These are phyloP conservation scores for Zancudomyces culisetae DNA, from an alignment of 371 early-diverging fungal genomes.

Conservation along the genomic window DNA sequence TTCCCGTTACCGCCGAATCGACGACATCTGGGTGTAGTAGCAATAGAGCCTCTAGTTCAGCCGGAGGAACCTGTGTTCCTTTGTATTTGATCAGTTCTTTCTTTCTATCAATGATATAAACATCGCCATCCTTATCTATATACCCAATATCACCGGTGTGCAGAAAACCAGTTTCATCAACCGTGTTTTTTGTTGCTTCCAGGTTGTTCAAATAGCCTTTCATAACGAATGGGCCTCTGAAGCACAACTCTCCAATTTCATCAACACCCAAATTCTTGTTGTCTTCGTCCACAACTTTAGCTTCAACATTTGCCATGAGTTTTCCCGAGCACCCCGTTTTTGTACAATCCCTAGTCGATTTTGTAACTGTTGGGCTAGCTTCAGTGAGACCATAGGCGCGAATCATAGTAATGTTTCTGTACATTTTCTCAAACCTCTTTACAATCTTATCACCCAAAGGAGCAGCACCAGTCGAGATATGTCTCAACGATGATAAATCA, in stretches of 20 bases:
- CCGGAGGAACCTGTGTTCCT: slow-evolving; percentile 56
- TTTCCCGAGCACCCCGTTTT: slow-evolving; percentile 41
- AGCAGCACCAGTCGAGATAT: slow-evolving; percentile 61
- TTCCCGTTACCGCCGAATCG: slow-evolving; percentile 62
- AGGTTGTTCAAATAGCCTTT: slow-evolving; percentile 67
- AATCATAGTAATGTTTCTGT: slow-evolving; percentile 7
- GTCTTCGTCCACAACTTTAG: slow-evolving; percentile 45
- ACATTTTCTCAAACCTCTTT: slow-evolving; percentile 2
- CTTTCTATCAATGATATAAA: slow-evolving; percentile 37
- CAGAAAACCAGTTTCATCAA: slow-evolving; percentile 81
- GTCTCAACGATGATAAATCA: slow-evolving; percentile 39
- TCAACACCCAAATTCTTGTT: slow-evolving; percentile 28
- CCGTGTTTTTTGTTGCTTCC: slow-evolving; percentile 49
- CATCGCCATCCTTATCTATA: slow-evolving; percentile 49
- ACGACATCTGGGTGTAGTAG: slow-evolving; percentile 49
- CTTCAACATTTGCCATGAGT: slow-evolving; percentile 43
- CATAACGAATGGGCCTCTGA: slow-evolving; percentile 81
- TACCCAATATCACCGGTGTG: slow-evolving; percentile 89
- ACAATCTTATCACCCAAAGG: slow-evolving; percentile 35
- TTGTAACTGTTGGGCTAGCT: slow-evolving; percentile 31
- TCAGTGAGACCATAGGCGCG: slow-evolving; percentile 57
- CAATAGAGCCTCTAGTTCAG: slow-evolving; percentile 69
- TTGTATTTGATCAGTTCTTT: slow-evolving; percentile 57
- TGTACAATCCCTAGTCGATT: slow-evolving; percentile 18
- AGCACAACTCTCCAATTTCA: slow-evolving; percentile 60